Evolutionary conservation across 2,329 filamentous ascomycete genomes (phyloP).

Genomic region (Neofusicoccum sp.): DNA sequence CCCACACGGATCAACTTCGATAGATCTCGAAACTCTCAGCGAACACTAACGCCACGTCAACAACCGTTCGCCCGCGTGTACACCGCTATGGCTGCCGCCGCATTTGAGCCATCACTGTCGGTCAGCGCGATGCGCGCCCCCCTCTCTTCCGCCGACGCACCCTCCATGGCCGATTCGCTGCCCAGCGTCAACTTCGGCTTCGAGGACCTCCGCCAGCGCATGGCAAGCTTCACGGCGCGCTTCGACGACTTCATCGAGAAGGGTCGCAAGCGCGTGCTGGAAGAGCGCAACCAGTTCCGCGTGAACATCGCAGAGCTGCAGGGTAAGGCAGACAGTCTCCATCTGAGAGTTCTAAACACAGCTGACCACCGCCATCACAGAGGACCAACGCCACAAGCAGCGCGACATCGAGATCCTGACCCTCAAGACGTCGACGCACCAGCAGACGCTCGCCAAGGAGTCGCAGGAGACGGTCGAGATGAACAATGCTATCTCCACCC

Average conservation of each 20-base stretch:
- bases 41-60: no score
- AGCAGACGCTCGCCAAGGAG: conserved; percentile 74
- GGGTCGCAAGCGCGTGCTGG: conserved; percentile 81
- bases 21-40: neutral
- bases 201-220: conserved; percentile 89
- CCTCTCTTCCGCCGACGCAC: conserved; percentile 53
- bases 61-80: neutral
- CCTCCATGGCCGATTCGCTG: conserved; percentile 72
- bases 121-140: conserved; percentile 60
- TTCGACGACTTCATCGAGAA: conserved; percentile 95
- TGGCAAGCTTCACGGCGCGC: conserved; percentile 84
- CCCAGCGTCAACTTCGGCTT: conserved; percentile 94
- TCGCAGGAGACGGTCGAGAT: conserved; percentile 68
- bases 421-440: conserved; percentile 67
- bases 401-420: conserved; percentile 82
- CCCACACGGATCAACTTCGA: neutral
- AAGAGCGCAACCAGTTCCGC: conserved; percentile 91
- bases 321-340: conserved; percentile 55
- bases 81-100: conserved; percentile 46
- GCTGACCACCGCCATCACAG: conserved; percentile 44
- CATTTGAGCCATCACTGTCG: conserved; percentile 69
- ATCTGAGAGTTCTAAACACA: neutral
- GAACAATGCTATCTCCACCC: conserved; percentile 57
- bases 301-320: conserved; percentile 86
- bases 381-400: conserved; percentile 87